Conservation (phyloP, 768 basidiomycete species). For the Chalciporus pseudorubinellus region DNA sequence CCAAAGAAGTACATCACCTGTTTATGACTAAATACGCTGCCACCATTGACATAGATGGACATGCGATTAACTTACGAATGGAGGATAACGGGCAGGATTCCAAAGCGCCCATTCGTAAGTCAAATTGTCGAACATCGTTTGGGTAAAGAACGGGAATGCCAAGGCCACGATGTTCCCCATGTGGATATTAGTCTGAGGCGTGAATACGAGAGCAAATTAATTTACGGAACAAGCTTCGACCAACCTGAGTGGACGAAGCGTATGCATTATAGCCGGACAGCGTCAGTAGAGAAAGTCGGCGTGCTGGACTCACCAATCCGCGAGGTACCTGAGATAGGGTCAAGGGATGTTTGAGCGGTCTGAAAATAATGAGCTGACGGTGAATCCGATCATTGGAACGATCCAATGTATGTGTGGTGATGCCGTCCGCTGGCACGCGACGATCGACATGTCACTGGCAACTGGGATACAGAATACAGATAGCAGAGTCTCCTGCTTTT, state of each 20-base stretch:
- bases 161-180: conserved; percentile 40
- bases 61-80: conserved; percentile 34
- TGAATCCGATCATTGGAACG: conserved; percentile 25
- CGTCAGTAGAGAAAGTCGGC: background rate
- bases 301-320: conserved; percentile 45
- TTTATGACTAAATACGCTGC: too few relatives aligned
- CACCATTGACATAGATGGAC: too few relatives aligned
- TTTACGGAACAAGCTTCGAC: conserved; percentile 46
- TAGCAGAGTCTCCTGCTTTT: conserved; percentile 52
- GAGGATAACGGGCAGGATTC: conserved; percentile 42
- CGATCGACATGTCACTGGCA: conserved; percentile 66
- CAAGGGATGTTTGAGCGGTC: too few relatives aligned
- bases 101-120: conserved; percentile 50
- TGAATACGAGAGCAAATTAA: conserved; percentile 1
- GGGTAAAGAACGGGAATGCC: conserved; percentile 50
- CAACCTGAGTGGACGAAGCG: conserved; percentile 55
- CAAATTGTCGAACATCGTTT: conserved; percentile 44
- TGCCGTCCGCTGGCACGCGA: conserved; percentile 69
- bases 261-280: conserved; percentile 40
- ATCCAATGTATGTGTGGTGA: conserved; percentile 60
- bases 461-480: too few relatives aligned
- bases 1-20: conserved; percentile 33
- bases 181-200: background rate
- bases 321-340: conserved; percentile 36
- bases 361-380: conserved; percentile 12